phyloP scores from a whole-genome alignment of 148 eudicot species.

The Arbutus unedo region DNA sequence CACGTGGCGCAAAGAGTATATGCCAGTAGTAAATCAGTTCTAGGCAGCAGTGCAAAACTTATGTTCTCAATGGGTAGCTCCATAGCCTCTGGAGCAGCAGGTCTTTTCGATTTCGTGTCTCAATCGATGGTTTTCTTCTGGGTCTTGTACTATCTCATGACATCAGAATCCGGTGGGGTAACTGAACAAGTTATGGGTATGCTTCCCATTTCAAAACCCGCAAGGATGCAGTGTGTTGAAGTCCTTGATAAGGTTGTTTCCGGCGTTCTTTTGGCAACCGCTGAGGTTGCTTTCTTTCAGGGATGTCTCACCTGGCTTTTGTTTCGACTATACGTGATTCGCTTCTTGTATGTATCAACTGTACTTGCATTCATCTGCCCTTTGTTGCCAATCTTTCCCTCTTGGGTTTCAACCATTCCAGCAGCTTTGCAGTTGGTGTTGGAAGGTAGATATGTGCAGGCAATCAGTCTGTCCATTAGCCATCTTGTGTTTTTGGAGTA shows the following conservation, averaged over 20 bases:
- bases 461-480: conserved; percentile 45
- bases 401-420: conserved; percentile 66
- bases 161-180: conserved; percentile 94
- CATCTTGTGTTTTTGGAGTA: conserved; percentile 73
- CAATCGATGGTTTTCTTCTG: conserved; percentile 83
- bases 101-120: conserved; percentile 69
- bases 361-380: conserved; percentile 71
- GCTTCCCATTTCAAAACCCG: conserved; percentile 70
- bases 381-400: conserved; percentile 66
- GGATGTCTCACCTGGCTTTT: conserved; percentile 91
- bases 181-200: conserved; percentile 77
- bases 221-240: conserved; percentile 64
- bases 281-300: conserved; percentile 72
- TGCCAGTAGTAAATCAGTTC: conserved; percentile 57
- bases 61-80: conserved; percentile 57
- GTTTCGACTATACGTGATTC: conserved; percentile 71
- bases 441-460: conserved; percentile 66
- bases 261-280: conserved; percentile 69
- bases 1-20: conserved; percentile 61
- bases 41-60: conserved; percentile 76
- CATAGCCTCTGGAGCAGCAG: conserved; percentile 91
- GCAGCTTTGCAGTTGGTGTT: conserved; percentile 63
- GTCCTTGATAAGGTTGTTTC: conserved; percentile 79
- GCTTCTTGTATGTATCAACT: conserved; percentile 78
- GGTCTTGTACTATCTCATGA: conserved; percentile 92